These are phyloP conservation scores for Chaetothyriales sp. DNA, from an alignment of 2,329 filamentous ascomycete species.

Conservation along the genomic window DNA sequence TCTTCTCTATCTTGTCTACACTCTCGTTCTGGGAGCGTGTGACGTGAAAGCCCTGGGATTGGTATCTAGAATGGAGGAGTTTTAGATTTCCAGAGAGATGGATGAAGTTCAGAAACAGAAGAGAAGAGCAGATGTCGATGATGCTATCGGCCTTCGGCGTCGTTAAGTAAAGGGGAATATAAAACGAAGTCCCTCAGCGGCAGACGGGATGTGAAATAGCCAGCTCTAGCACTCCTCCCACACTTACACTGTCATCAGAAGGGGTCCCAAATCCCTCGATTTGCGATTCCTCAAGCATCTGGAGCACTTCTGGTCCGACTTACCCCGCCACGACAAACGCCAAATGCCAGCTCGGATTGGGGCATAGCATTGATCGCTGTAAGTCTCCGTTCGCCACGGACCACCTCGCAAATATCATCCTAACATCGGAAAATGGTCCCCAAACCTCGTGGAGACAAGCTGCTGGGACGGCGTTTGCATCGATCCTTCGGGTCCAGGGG, in stretches of 20 bases:
- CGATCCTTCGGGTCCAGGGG: too few relatives aligned
- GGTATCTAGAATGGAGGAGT: not conserved
- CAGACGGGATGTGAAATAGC: too few relatives aligned
- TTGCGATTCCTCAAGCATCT: not conserved
- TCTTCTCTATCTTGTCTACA: not conserved
- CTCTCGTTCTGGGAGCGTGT: not conserved
- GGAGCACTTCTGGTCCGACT: not conserved
- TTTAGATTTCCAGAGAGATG: not conserved
- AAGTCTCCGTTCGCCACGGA: not conserved
- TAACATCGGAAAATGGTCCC: too few relatives aligned
- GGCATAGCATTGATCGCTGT: too few relatives aligned
- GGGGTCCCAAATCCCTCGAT: not conserved
- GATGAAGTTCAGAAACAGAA: not conserved
- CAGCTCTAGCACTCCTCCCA: not conserved
- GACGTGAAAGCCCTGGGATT: not conserved
- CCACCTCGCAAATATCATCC: not conserved
- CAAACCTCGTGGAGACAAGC: too few relatives aligned
- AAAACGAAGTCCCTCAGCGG: too few relatives aligned
- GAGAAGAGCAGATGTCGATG: not conserved
- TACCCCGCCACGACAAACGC: not conserved
- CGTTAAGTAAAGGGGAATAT: too few relatives aligned
- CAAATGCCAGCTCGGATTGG: too few relatives aligned
- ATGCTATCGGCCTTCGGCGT: not conserved
- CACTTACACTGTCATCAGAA: not conserved
- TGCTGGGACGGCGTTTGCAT: too few relatives aligned